Evolutionary conservation across 2,329 filamentous ascomycete species (phyloP).

Genomic region (Camptophora hylomeconis): DNA sequence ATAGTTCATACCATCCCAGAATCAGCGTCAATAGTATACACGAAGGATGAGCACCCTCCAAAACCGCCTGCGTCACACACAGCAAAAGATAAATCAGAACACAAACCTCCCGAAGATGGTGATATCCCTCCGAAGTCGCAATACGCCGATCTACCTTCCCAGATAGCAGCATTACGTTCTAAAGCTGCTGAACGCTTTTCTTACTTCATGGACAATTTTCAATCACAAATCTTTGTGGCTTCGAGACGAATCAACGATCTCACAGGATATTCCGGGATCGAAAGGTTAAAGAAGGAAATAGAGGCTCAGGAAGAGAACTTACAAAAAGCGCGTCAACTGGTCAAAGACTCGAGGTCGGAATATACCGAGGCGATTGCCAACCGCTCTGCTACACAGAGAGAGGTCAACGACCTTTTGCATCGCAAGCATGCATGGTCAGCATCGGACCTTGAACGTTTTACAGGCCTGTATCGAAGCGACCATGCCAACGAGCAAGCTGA

Average conservation of each 20-base stretch:
- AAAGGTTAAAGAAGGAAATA: conserved; percentile 70
- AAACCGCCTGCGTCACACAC: conserved; percentile 2
- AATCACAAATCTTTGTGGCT: conserved; percentile 71
- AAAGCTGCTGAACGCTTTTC: conserved; percentile 47
- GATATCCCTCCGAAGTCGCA: too few relatives aligned
- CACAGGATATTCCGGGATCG: conserved; percentile 87
- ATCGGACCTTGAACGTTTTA: conserved; percentile 84
- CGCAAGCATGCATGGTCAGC: conserved; percentile 88
- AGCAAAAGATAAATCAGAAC: background rate
- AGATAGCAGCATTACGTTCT: conserved; percentile 41
- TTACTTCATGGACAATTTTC: conserved; percentile 74
- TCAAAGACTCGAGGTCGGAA: conserved; percentile 57
- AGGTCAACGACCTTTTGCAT: conserved; percentile 86
- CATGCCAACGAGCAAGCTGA: conserved; percentile 87
- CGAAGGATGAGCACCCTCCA: conserved; percentile 4
- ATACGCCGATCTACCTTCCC: conserved; percentile 33
- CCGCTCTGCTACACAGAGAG: conserved; percentile 80
- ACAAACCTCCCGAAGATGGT: conserved; percentile 1
- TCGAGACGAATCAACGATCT: conserved; percentile 85
- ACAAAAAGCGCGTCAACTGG: conserved; percentile 42
- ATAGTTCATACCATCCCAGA: conserved; percentile 16
- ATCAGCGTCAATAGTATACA: conserved; percentile 15
- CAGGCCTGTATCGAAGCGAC: conserved; percentile 77
- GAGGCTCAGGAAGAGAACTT: conserved; percentile 48
- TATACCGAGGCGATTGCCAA: conserved; percentile 77